Conservation (phyloP, 495 filamentous ascomycete genomes). For the Schizothecium vesticola region DNA sequence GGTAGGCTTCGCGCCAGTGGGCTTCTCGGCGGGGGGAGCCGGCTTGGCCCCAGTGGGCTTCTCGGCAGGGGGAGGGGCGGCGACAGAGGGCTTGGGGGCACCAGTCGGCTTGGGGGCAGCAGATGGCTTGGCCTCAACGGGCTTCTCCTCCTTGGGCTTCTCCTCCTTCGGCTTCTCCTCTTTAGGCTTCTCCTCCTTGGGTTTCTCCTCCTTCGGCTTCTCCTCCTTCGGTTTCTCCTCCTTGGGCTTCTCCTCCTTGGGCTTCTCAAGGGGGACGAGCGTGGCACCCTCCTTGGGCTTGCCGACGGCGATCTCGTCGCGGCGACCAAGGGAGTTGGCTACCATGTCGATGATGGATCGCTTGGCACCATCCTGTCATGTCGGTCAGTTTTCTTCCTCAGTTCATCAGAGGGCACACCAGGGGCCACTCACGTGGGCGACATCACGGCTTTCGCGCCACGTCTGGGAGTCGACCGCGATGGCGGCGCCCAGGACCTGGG, state of each 20-base stretch:
- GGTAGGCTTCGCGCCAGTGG: not conserved
- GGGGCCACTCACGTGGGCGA: not conserved
- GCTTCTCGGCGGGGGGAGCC: not conserved
- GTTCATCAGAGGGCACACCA: not conserved
- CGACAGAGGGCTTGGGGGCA: no score
- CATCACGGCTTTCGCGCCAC: not conserved
- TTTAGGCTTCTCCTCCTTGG: no score
- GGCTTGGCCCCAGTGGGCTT: not conserved
- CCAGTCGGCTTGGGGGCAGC: not conserved
- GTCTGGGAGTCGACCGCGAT: not conserved
- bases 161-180: no score
- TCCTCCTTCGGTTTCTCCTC: not conserved
- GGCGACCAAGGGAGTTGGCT: not conserved
- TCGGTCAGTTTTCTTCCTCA: not conserved
- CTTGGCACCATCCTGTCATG: not conserved
- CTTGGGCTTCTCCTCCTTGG: not conserved
- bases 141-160: no score
- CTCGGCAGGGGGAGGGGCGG: not conserved
- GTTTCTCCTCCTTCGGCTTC: not conserved
- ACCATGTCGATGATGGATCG: not conserved
- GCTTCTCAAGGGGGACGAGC: not conserved
- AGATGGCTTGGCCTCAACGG: no score
- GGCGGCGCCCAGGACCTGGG: not conserved
- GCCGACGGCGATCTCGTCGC: not conserved
- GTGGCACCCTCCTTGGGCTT: not conserved